phyloP scores from a whole-genome alignment of 2,329 filamentous ascomycete genomes.

The Penicillium italicum region DNA sequence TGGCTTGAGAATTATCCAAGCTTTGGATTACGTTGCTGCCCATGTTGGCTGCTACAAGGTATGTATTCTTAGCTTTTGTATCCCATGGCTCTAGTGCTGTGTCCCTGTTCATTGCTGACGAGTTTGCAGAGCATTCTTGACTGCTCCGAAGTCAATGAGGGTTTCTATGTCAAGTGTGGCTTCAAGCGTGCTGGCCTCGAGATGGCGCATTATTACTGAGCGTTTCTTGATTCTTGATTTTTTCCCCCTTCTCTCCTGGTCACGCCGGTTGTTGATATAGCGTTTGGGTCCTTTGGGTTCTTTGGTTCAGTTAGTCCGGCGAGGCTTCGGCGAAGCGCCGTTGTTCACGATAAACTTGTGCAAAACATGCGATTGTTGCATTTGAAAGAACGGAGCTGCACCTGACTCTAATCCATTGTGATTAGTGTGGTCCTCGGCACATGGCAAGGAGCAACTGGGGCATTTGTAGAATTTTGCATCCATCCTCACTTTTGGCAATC shows the following conservation, averaged over 20 bases:
- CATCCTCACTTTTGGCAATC: background rate
- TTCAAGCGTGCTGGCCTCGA: conserved; percentile 88
- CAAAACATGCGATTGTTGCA: background rate
- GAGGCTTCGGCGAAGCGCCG: conserved; percentile 4
- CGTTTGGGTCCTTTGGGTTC: conserved; percentile 14
- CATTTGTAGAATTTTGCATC: background rate
- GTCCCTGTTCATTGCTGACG: conserved; percentile 11
- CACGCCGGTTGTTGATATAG: conserved; percentile 6
- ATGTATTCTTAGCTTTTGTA: conserved; percentile 18
- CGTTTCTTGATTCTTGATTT: background rate
- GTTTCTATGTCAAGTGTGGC: conserved; percentile 97
- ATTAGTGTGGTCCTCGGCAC: background rate
- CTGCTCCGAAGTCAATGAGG: conserved; percentile 93
- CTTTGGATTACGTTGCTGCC: conserved; percentile 81
- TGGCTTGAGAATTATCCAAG: conserved; percentile 87
- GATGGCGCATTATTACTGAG: conserved; percentile 88
- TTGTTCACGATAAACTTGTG: conserved; percentile 2
- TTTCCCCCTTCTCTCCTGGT: conserved; percentile 5
- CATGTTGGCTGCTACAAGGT: conserved; percentile 91
- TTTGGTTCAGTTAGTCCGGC: conserved; percentile 4
- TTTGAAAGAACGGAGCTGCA: background rate
- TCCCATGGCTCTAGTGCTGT: background rate
- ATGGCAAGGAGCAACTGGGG: background rate
- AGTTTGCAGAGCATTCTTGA: conserved; percentile 74
- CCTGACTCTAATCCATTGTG: background rate